Evolutionary conservation across 148 eudicot genomes (phyloP), one percentile per base, ranked within the genome.

Genomic region (Pouteria glomerata): DNA sequence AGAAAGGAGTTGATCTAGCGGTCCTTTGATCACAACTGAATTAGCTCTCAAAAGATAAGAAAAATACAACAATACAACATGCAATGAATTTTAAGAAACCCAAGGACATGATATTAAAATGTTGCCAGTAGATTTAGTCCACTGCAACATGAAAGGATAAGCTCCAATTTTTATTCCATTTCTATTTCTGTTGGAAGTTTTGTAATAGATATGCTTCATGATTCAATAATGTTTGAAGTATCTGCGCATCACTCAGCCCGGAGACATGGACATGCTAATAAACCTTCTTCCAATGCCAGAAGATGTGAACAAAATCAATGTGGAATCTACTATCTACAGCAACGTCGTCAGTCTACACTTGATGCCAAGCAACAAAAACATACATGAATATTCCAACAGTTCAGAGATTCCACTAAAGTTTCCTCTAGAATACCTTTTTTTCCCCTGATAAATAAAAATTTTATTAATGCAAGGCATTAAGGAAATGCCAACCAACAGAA

Each of bases 321-420:
- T 44, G 33, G 35, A 45, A 30, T 66, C 42, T 18, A 29, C 34
- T 8, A 23, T 27, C 7, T 14, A 45, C 21, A 45, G n/a, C 27
- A 37, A 34, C 35, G 7, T 44, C 23, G 55, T 47, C 21, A 26
- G n/a, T 66, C 41, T 14, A 45, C 52, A 44, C 47, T 23, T 34
- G 47, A 26, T 45, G 15, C 35, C 31, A 41, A 63, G 50, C 26
- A 18, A 23, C 12, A 26, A 42, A 24, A 3, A 15, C 29, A 45
- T 6, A 65, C 37, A 65, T 65, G 39, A 64, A 44, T 15, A 64
- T 64, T 42, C 51, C 69, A 44, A 42, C 34, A 27, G 33, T 37
- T 16, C 47, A 44, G 7, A 50, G 3, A 50, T 50, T 10, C 33
- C 16, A 57, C 51, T 18, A 24, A 26, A 10, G n/a, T 18, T 65